Evolutionary conservation across 768 basidiomycete genomes (phyloP).

Genomic region (Dendrothele bispora): DNA sequence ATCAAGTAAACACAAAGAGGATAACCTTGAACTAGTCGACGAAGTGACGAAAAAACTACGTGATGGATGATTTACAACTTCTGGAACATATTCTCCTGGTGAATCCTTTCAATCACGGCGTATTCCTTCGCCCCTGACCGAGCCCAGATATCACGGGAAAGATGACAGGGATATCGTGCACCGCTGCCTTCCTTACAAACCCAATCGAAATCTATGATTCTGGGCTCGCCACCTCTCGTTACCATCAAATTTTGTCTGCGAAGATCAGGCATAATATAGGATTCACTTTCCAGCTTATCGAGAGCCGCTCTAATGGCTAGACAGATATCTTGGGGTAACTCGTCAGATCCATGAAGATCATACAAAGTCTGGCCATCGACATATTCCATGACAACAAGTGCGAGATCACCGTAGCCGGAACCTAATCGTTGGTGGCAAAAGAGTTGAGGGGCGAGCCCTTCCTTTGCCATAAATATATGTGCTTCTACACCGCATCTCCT

Average conservation of each 20-base stretch:
- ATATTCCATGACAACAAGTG: conserved; percentile 32
- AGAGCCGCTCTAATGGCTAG: not conserved
- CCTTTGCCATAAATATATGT: conserved; percentile 22
- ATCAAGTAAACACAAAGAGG: no score
- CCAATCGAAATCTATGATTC: conserved; percentile 8
- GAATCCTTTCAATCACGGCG: not conserved
- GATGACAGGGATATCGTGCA: conserved; percentile 5
- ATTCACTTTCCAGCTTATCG: not conserved
- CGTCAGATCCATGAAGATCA: not conserved
- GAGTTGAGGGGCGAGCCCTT: conserved; percentile 21
- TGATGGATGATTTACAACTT: no score
- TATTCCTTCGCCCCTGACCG: not conserved
- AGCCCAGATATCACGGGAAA: not conserved
- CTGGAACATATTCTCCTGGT: conserved; percentile 9
- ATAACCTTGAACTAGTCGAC: no score
- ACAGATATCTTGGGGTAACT: not conserved
- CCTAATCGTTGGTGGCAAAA: conserved; percentile 17
- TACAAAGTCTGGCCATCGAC: conserved; percentile 15
- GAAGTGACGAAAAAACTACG: no score
- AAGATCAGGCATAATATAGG: conserved; percentile 1
- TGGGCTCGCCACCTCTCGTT: not conserved
- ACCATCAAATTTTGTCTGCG: conserved; percentile 6
- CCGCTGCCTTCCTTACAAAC: not conserved
- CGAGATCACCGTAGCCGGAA: conserved; percentile 7
- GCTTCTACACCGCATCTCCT: conserved; percentile 21